phyloP scores from a whole-genome alignment of 257 asterid genomes.

The Przewalskia tangutica region DNA sequence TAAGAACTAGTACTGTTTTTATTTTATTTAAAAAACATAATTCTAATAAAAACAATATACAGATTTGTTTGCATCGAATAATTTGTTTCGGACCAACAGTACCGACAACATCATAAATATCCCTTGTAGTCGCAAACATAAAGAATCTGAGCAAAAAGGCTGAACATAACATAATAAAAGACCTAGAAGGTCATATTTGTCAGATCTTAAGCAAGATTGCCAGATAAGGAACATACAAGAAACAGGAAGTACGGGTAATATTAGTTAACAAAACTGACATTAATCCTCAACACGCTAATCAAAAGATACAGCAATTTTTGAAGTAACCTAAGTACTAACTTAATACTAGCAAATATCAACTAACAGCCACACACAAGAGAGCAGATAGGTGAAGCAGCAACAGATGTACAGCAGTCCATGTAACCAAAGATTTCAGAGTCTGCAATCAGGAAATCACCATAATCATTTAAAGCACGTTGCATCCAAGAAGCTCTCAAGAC shows the following conservation, averaged over 20 bases:
- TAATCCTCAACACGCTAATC: background rate
- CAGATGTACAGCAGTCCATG: slow-evolving; percentile 89
- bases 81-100: background rate
- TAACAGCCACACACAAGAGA: slow-evolving; percentile 48
- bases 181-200: background rate
- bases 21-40: background rate
- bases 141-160: background rate
- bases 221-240: background rate
- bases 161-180: background rate
- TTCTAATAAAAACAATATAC: background rate
- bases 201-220: background rate
- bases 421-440: slow-evolving; percentile 80
- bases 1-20: background rate
- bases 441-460: slow-evolving; percentile 90
- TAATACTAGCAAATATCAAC: slow-evolving; percentile 39
- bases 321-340: slow-evolving; percentile 38
- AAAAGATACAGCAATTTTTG: slow-evolving; percentile 46
- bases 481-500: slow-evolving; percentile 88
- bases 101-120: background rate
- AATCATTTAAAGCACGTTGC: slow-evolving; percentile 91
- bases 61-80: background rate
- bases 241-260: background rate
- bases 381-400: slow-evolving; percentile 95
- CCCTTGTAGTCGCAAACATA: background rate
- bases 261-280: slow-evolving; percentile 9